Base-by-base conservation (phyloP, 164 flowering plant genomes). In the Umbellularia californica region DNA sequence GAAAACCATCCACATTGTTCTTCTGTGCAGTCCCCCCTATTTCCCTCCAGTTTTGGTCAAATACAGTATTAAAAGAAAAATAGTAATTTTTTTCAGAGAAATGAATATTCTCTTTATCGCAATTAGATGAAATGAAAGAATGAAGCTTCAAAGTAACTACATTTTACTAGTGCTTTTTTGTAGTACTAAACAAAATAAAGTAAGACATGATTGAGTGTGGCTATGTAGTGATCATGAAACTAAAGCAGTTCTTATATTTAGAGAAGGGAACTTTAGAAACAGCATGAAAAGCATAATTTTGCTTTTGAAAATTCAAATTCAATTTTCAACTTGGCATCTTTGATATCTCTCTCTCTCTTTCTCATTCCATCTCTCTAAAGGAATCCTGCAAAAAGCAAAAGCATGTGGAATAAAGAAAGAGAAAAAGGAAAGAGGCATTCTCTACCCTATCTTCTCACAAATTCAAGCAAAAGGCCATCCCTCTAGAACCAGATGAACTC, bases 371-470 rank as follows among this genome's bases (percentile, higher is more conserved):
- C 73, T 72, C 82, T 68, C 51, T 63, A 74, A 78, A 68, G 80
- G 84, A 82, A 82, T 81, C 83, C 84, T 86, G 87, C 81, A 84
- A 87, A 87, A 88, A 89, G 88, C 84, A 83, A 85, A 86, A 89
- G 88, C 73, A 75, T 72, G 74, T 70, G 74, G 47, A 83, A 82
- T 81, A 86, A 85, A 87, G 82, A 84, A 86, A 74, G 78, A 76
- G 80, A 74, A 82, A 81, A 81, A 70, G 72, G 72, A 66, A 73
- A 68, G 68, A 50, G 58, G 77, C 77, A 77, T 41, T 58, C 74
- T 74, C 79, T 78, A 77, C 81, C 84, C 79, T 69, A 77, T 80
- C 82, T 81, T 67, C 68, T 76, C 76, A 71, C 79, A 78, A 77
- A 70, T 70, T 80, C 81, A 73, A 84, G 65, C 80, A 72, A 73